Evolutionary conservation across 2,329 filamentous ascomycete genomes (phyloP), one percentile per base, ranked within the genome.

Genomic region (Exophiala sp.): DNA sequence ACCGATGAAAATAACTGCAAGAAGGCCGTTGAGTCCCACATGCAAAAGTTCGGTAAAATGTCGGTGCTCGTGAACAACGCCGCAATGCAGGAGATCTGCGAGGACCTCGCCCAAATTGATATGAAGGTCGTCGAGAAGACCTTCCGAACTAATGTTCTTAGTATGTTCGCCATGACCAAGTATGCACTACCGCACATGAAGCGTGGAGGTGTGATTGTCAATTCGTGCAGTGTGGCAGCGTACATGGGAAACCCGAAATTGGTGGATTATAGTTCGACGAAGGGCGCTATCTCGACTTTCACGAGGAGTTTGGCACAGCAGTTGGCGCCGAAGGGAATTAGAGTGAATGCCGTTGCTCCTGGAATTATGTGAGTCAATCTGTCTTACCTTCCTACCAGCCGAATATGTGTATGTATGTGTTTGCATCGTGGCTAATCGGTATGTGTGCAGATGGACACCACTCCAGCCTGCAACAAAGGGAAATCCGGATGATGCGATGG

Each of bases 141-240:
- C 0, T 85, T 84, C 71, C 75, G 74, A 41, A 76, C 73, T 55
- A 84, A 84, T 55, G 78, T 84, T 32, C 61, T 82, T 7, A 75
- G 78, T 50, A 82, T 83, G 71, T 80, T 84, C 62, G 79, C 79
- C n/a, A 70, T 84, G 56, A 78, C 78, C 4, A 84, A 84, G 63
- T 83, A 75, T 56, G 72, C 79, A 0, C 65, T 84, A 6, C 75
- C 75, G 4, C 75, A 83, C 59, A 80, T 84, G 79, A 71, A 75
- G 51, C 72, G 20, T 1, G 24, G 39, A 8, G 57, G 32, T 38
- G 77, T 75, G 2, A 83, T 84, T 60, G 79, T 83, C 67, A 84
- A 83, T 66, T 76, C 75, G 1, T 75, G 78, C 1, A 82, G 78
- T 0, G 72, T 78, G 0, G 75, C 77, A n/a, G 74, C 77, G 1